These are phyloP conservation scores for Epichloe sibirici DNA, from an alignment of 2,329 filamentous ascomycete genomes.

Conservation along the genomic window DNA sequence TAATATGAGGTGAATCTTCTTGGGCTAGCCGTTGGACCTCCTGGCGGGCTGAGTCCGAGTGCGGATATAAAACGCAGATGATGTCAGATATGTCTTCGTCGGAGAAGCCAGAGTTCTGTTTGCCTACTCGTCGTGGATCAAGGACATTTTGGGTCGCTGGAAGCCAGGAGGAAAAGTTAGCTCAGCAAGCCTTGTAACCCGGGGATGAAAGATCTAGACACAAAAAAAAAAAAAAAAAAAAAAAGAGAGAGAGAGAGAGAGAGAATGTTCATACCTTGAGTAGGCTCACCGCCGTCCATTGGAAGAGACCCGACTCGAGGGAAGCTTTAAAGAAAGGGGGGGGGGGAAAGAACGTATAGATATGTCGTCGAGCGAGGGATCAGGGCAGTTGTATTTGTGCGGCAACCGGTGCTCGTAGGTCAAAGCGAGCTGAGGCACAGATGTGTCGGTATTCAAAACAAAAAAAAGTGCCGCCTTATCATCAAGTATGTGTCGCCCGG, in stretches of 20 bases:
- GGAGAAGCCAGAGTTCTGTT: conserved; percentile 70
- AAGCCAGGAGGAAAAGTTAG: not conserved
- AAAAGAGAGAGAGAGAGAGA: no score
- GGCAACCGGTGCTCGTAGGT: not conserved
- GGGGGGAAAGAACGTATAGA: not conserved
- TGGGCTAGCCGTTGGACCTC: conserved; percentile 48
- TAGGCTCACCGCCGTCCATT: conserved; percentile 34
- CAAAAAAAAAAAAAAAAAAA: not conserved
- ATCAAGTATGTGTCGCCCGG: not conserved
- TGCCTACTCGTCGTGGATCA: conserved; percentile 67
- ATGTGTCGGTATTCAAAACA: not conserved
- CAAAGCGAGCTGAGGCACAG: not conserved
- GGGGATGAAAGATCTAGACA: not conserved
- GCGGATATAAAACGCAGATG: conserved; percentile 76
- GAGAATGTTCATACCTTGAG: conserved; percentile 23
- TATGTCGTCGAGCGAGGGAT: not conserved
- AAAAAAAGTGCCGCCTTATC: not conserved
- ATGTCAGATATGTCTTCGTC: conserved; percentile 80
- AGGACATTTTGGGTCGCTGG: conserved; percentile 34
- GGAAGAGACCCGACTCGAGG: conserved; percentile 17
- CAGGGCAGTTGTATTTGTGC: not conserved
- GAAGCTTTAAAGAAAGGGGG: not conserved
- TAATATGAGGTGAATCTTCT: conserved; percentile 35
- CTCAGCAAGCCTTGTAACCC: not conserved
- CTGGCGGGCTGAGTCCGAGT: conserved; percentile 56